Conservation (phyloP, 768 basidiomycete species). For the Strobilomyces confusus region DNA sequence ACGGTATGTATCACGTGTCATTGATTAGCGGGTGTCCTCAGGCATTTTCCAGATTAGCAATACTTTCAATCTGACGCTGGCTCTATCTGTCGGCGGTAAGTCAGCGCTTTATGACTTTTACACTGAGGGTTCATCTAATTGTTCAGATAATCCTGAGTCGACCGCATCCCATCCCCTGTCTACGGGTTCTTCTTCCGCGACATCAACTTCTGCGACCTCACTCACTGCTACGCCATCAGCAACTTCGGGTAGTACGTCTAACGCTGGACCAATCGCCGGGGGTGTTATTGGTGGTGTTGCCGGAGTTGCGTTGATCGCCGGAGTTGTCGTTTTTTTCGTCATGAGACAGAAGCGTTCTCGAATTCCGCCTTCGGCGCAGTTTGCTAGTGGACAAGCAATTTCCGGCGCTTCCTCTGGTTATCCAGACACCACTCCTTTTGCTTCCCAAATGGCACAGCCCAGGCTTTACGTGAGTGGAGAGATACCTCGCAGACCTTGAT, state of each 20-base stretch:
- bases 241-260: conserved; percentile 13
- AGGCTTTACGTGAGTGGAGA: conserved; percentile 28
- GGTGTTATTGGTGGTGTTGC: conserved; percentile 66
- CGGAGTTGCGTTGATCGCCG: conserved; percentile 41
- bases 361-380: conserved; percentile 16
- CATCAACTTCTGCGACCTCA: conserved; percentile 16
- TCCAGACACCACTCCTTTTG: conserved; percentile 10
- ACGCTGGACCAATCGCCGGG: conserved; percentile 56
- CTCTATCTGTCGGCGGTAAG: conserved; percentile 31
- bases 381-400: neutral
- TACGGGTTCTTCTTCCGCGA: conserved; percentile 12
- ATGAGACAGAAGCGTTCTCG: conserved; percentile 27
- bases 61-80: conserved; percentile 39
- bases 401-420: conserved; percentile 4
- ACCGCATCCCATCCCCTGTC: conserved; percentile 34
- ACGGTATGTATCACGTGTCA: conserved; percentile 30
- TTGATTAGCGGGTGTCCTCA: conserved; percentile 3
- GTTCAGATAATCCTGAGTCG: conserved; percentile 42
- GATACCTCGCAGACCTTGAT: neutral
- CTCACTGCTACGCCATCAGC: conserved; percentile 13
- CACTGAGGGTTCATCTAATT: neutral
- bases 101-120: neutral
- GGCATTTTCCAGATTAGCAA: conserved; percentile 29
- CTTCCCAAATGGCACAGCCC: conserved; percentile 20
- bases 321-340: conserved; percentile 37